phyloP scores from a whole-genome alignment of 2,329 filamentous ascomycete species.

The Epichloe hybrida region DNA sequence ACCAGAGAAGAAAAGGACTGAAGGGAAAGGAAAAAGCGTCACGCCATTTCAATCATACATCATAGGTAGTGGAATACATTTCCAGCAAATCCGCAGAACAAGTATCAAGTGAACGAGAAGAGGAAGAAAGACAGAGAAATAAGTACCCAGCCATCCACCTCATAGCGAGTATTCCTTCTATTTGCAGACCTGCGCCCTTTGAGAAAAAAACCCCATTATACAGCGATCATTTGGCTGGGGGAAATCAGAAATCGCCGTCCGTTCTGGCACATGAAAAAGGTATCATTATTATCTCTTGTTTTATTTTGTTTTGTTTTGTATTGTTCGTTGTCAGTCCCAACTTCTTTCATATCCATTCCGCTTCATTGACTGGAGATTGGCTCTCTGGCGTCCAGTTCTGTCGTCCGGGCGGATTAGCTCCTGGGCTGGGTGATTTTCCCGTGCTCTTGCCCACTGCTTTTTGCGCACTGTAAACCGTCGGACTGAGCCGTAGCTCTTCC shows the following conservation, averaged over 20 bases:
- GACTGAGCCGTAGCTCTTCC: slow-evolving; percentile 30
- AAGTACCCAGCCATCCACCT: no score
- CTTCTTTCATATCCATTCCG: slow-evolving; percentile 9
- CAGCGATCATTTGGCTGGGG: no score
- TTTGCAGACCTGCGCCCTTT: no score
- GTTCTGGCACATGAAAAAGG: neutral
- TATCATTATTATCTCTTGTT: neutral
- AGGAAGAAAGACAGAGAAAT: no score
- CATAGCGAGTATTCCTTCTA: no score
- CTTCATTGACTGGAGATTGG: slow-evolving; percentile 2
- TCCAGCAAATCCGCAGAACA: no score
- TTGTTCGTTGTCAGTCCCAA: neutral
- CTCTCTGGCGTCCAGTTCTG: neutral
- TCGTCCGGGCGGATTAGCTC: neutral
- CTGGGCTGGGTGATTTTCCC: neutral
- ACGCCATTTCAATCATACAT: neutral
- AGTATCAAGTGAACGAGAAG: no score
- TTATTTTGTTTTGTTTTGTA: neutral
- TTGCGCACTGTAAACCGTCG: slow-evolving; percentile 37
- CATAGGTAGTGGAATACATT: neutral
- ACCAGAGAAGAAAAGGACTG: neutral
- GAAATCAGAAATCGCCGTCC: neutral
- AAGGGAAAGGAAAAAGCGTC: neutral
- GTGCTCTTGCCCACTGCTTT: neutral
- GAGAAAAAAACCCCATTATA: no score